Evolutionary conservation across 352 stramenopile species (phyloP), one percentile per base, ranked within the genome.

Genomic region (Globisporangium heterothallicum): DNA sequence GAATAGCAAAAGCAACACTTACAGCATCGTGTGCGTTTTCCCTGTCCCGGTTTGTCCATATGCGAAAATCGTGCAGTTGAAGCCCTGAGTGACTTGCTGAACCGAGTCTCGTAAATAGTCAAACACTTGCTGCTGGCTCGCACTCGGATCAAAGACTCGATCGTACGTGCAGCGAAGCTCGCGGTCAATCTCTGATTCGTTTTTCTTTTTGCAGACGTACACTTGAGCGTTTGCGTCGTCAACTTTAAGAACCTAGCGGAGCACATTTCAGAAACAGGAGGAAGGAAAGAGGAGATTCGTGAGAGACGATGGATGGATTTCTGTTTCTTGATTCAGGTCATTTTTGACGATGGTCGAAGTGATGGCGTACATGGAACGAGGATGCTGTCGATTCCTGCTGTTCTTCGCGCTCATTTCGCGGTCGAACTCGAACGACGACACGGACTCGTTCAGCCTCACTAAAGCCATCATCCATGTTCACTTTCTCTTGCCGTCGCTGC

Each of bases 21-120:
- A 83, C 65, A 95, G 64, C 82, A 97, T 97, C 14, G 84, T 95
- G 62, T 94, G 81, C 4, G 88, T 97, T 66, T 97, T 97, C 41
- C 88, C 86, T 6, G 80, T 94, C 48, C 84, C 86, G 6, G 88
- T 97, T 51, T 97, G 88, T 4, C 88, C 88, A 53, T 97, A 97
- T 2, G 88, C 86, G 62, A 97, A 95, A 34, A 97, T 90, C 12
- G 82, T 96, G 64, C 83, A 92, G 70, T 96, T 95, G 63, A 89
- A 91, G 27, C 86, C 86, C 58, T 92, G 76, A 2, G 88, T 72
- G 6, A 96, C 74, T 50, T 89, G 75, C 40, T 86, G 72, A 27
- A 95, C 76, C 3, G 72, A 69, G 27, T 86, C 77, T 14, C 72
- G 68, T 1, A 88, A 49, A 40, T 92, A 86, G 9, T 70, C 58